Evolutionary conservation across 2,329 filamentous ascomycete species (phyloP), one percentile per base, ranked within the genome.

Genomic region (Fragosphaeria purpurea): DNA sequence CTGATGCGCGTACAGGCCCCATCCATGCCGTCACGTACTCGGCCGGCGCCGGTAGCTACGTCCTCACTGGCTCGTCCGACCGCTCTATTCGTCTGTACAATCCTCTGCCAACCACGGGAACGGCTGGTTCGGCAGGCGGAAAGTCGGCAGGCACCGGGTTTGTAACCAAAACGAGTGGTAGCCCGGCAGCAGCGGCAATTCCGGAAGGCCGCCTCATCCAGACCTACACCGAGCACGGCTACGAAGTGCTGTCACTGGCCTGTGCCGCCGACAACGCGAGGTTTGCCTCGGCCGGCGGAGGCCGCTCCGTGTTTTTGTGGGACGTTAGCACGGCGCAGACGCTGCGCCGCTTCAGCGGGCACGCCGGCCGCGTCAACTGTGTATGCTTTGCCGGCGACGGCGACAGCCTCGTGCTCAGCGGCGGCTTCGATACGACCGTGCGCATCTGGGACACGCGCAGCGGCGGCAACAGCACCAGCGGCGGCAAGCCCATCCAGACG

Each of bases 241-340:
- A 98, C 71, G 86, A 90, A 59, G 85, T 98, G 7, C 82, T 96
- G 53, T 86, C 87, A 57, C 75, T 98, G 40, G 74, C 79, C 48
- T 85, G 96, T 46, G 71, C 80, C 7, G 62, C 71, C 31, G 84
- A 88, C 69, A 98, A 98, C 67, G 79, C 88, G 57, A 81, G 81
- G 42, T 96, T 98, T 65, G 84, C 83, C 8, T 90, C 84, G n/a
- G 79, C 81, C 1, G 93, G 93, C 58, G 93, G 93, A 53, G 93
- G 98, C 70, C 86, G 91, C 59, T 76, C 79, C 54, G 88, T 95
- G 0, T 96, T 96, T 63, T 75, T 96, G 5, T 97, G 93, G 93
- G 93, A 98, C 67, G 93, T 97, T 0, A 75, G 84, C 44, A 85
- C 83, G 3, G 88, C 86, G 13, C 75, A 79, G 58, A 95, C 91